Evolutionary conservation across 2,329 filamentous ascomycete species (phyloP), one percentile per base, ranked within the genome.

Genomic region (Ophiostoma populinum): DNA sequence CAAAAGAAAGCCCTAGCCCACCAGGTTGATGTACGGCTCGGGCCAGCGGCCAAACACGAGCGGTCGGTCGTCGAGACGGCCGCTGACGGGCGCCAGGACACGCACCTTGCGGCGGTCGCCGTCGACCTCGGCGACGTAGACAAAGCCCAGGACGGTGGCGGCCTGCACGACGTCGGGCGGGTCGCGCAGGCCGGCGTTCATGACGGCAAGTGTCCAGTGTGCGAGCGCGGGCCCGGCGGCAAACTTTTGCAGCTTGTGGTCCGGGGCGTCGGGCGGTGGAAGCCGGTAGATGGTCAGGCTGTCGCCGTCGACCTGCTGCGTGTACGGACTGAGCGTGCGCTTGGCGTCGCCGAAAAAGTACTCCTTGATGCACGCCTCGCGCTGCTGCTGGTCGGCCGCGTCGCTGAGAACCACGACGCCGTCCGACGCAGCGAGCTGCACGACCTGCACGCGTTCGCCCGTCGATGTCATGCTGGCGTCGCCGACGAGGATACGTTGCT

Each of bases 61-160:
- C 5, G 87, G 85, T 49, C 76, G 67, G 44, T 79, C 71, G 1
- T 82, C 83, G 40, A 93, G 64, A 39, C 80, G 67, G 3, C 85
- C 85, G 35, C 80, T 80, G 41, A 93, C 74, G 2, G 90, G 90
- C 13, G 81, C 76, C 39, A 98, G 59, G 15, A 95, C 63, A 49
- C 81, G 79, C 21, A 94, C 63, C 52, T 80, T 80, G 45, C 74
- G 74, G 53, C 80, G 80, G 46, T 79, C 76, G 49, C 82, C 80
- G 49, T 98, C 86, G 4, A 95, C 82, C 42, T 93, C 82, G 1
- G 82, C 78, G 12, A 95, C 80, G 49, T 93, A 94, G 20, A 94
- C 68, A 49, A 92, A 98, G 0, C 90, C 90, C 67, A 92, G 79
- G 20, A 95, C 75, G 37, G 77, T 79, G 7, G 85, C 75, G 46